Conservation (phyloP, 1,139 yeast species). For the Petasospora fabianii region DNA sequence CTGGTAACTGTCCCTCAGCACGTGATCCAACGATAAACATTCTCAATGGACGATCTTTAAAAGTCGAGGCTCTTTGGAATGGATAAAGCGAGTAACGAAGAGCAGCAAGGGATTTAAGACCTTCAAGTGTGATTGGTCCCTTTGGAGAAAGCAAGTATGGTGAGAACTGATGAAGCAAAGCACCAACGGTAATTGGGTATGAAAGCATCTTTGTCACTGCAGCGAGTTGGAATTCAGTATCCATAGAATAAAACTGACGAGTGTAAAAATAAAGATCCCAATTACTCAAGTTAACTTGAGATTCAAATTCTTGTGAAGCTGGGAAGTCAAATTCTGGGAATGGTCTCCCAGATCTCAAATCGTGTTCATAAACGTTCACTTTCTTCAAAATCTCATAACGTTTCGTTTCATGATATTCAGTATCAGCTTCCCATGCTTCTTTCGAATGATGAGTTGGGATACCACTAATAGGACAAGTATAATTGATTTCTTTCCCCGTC, state of each 20-base stretch:
- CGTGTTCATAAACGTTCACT: conserved; percentile 93
- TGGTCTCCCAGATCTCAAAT: conserved; percentile 85
- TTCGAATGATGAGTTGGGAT: conserved; percentile 92
- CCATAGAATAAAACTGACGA: conserved; percentile 91
- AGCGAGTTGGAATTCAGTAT: conserved; percentile 92
- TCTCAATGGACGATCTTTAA: conserved; percentile 86
- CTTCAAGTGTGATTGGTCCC: conserved; percentile 89
- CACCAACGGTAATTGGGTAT: conserved; percentile 87
- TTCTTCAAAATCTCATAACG: conserved; percentile 72
- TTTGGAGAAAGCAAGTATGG: conserved; percentile 79
- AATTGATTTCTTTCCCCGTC: conserved; percentile 73
- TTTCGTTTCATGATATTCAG: conserved; percentile 62
- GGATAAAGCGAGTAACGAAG: conserved; percentile 87
- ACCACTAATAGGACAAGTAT: conserved; percentile 89
- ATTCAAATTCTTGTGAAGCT: conserved; percentile 71
- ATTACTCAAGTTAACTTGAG: conserved; percentile 68
- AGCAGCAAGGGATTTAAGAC: conserved; percentile 88
- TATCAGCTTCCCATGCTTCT: conserved; percentile 86
- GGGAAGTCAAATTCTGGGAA: conserved; percentile 97
- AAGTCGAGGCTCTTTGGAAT: conserved; percentile 49
- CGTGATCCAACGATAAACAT: conserved; percentile 87
- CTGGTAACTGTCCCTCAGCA: conserved; percentile 91
- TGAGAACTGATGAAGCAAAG: conserved; percentile 76
- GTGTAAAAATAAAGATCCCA: conserved; percentile 97
- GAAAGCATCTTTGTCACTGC: conserved; percentile 93